Conservation (phyloP, 2,329 filamentous ascomycete species). For the Aspergillus clavatus region DNA sequence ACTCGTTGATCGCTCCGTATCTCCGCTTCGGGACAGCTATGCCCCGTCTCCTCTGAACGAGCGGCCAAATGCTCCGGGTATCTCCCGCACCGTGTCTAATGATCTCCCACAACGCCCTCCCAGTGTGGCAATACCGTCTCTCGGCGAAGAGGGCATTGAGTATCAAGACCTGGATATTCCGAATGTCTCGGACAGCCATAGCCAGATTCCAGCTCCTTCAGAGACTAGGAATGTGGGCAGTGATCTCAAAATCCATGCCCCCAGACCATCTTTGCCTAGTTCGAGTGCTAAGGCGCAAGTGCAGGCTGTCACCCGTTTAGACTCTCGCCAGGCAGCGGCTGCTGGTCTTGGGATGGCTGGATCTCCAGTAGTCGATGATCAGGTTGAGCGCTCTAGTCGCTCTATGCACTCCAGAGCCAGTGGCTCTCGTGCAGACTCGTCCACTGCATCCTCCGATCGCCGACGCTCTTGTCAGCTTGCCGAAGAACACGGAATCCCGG, state of each 20-base stretch:
- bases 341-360: constrained; percentile 68
- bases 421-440: constrained; percentile 47
- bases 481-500: constrained; percentile 83
- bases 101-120: constrained; percentile 55
- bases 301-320: constrained; percentile 78
- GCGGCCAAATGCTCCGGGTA: constrained; percentile 42
- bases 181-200: constrained; percentile 40
- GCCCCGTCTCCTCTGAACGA: constrained; percentile 84
- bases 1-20: constrained; percentile 66
- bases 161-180: constrained; percentile 62
- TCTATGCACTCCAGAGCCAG: constrained; percentile 60
- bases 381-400: constrained; percentile 50
- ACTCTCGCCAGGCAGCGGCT: constrained; percentile 80
- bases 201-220: constrained; percentile 49
- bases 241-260: constrained; percentile 81
- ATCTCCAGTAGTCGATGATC: constrained; percentile 46
- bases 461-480: constrained; percentile 50
- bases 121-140: constrained; percentile 75
- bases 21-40: constrained; percentile 71
- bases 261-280: constrained; percentile 77
- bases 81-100: constrained; percentile 31
- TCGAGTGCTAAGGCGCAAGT: constrained; percentile 80
- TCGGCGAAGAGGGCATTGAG: constrained; percentile 86
- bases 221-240: constrained; percentile 74
- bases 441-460: constrained; percentile 46